Conservation (phyloP, 306 rosid genomes). For the Gleditsia sinensis region DNA sequence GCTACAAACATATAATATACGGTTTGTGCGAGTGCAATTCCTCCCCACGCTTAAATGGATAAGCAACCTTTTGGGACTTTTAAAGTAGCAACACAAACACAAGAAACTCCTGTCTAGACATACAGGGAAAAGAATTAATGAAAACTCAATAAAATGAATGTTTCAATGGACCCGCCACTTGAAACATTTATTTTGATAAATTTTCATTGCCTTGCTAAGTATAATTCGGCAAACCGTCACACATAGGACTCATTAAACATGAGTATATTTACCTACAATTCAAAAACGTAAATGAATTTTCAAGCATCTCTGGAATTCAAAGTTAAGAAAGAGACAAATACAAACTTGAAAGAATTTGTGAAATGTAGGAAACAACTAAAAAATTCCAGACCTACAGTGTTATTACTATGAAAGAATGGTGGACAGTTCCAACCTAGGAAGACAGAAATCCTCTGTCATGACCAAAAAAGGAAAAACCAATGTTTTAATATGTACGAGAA, state of each 20-base stretch:
- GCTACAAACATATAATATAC: background rate
- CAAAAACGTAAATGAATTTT: conserved; percentile 8
- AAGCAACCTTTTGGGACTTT: background rate
- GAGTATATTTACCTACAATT: background rate
- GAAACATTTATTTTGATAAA: too few relatives aligned
- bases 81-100: background rate
- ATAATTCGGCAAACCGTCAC: too few relatives aligned
- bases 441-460: background rate
- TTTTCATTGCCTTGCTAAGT: too few relatives aligned
- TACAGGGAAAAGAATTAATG: too few relatives aligned
- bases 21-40: background rate
- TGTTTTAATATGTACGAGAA: conserved; percentile 44
- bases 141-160: too few relatives aligned
- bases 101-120: too few relatives aligned
- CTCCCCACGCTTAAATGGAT: background rate
- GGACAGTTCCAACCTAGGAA: background rate
- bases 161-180: too few relatives aligned
- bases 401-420: conserved; percentile 29
- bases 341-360: conserved; percentile 30
- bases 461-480: conserved; percentile 22
- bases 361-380: background rate
- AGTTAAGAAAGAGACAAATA: background rate
- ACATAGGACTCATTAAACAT: background rate
- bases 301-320: conserved; percentile 7
- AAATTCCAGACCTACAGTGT: conserved; percentile 19